Evolutionary conservation across 805 yeast species (phyloP).

Genomic region (Sugiyamaella mastotermitis): DNA sequence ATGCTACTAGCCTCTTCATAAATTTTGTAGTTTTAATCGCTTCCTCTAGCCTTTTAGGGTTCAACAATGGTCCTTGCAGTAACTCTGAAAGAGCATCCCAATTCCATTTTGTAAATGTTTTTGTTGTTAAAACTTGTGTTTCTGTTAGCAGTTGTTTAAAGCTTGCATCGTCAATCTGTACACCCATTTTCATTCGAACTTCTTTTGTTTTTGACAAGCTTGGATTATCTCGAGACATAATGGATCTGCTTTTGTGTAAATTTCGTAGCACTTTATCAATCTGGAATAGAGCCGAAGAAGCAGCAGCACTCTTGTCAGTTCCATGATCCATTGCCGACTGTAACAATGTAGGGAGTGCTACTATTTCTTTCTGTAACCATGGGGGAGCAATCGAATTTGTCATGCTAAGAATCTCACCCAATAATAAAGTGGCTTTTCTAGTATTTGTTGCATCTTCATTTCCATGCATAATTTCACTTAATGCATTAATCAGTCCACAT

Average conservation of each 20-base stretch:
- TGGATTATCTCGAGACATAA: background rate
- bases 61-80: conserved; percentile 78
- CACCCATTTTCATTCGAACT: conserved; percentile 30
- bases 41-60: conserved; percentile 70
- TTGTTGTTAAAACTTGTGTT: conserved; percentile 69
- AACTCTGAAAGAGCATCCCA: conserved; percentile 70
- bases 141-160: conserved; percentile 60
- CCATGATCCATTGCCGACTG: conserved; percentile 21
- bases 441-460: conserved; percentile 41
- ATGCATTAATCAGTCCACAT: conserved; percentile 46
- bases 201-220: conserved; percentile 12
- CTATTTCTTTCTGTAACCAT: conserved; percentile 30
- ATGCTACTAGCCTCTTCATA: conserved; percentile 74
- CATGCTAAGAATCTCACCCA: conserved; percentile 55
- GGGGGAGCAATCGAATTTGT: conserved; percentile 51
- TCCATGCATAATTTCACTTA: conserved; percentile 39
- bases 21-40: conserved; percentile 74
- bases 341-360: conserved; percentile 23
- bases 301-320: conserved; percentile 17
- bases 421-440: conserved; percentile 55
- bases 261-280: conserved; percentile 35
- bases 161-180: conserved; percentile 54
- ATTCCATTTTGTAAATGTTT: conserved; percentile 80
- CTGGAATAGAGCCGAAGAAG: conserved; percentile 39
- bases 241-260: conserved; percentile 16